phyloP scores from a whole-genome alignment of 169 alveolate species.

The Eimeria necatrix region DNA sequence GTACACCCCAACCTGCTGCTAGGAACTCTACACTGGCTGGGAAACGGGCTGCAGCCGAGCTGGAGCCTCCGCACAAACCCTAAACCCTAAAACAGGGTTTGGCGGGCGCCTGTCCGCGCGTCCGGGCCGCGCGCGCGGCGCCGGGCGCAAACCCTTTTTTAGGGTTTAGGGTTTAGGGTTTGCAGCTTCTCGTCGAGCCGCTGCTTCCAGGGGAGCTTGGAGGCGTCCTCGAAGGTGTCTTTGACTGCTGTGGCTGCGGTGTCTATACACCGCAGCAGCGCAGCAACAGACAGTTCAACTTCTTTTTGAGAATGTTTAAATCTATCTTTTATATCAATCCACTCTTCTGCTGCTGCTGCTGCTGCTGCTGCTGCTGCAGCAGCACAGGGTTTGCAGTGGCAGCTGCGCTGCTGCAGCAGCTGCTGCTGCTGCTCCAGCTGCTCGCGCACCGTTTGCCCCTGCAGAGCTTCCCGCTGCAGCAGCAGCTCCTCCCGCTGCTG shows the following conservation, averaged over 20 bases:
- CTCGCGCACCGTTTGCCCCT: too few species aligned
- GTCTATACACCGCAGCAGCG: conserved; percentile 9
- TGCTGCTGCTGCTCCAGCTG: too few species aligned
- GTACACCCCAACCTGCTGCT: too few species aligned
- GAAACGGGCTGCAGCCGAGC: too few species aligned
- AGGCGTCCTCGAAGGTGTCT: background rate
- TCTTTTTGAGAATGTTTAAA: background rate
- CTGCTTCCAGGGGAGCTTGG: background rate
- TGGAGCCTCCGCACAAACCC: too few species aligned
- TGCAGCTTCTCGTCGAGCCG: background rate
- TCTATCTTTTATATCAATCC: background rate
- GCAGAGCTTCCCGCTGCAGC: too few species aligned
- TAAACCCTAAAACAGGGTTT: too few species aligned
- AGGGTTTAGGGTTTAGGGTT: conserved; percentile 1
- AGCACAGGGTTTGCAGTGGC: background rate
- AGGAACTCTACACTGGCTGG: too few species aligned
- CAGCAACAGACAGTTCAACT: background rate
- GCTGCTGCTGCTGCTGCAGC: background rate
- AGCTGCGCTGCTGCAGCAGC: background rate
- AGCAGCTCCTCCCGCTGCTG: too few species aligned
- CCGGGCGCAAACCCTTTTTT: background rate
- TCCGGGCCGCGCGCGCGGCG: too few species aligned
- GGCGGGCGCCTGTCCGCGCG: too few species aligned
- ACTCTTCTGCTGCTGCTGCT: background rate
- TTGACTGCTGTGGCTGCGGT: background rate